Conservation (phyloP, 768 basidiomycete species). For the Boletus eberwhitei region DNA sequence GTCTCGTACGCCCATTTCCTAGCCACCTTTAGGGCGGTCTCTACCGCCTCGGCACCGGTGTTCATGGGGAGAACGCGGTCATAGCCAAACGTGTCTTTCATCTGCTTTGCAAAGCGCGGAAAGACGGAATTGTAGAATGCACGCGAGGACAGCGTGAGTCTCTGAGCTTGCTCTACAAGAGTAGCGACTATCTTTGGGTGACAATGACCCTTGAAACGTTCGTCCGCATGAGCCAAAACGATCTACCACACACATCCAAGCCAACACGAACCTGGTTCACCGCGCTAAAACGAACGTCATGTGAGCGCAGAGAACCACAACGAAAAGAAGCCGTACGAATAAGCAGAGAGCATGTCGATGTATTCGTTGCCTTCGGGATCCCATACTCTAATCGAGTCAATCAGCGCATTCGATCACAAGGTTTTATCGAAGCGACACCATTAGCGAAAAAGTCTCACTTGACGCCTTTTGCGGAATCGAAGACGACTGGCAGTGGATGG, state of each 20-base stretch:
- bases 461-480: slow-evolving; percentile 85
- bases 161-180: slow-evolving; percentile 80
- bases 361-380: slow-evolving; percentile 94
- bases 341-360: slow-evolving; percentile 97
- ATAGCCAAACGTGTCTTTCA: slow-evolving; percentile 83
- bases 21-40: slow-evolving; percentile 93
- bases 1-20: slow-evolving; percentile 98
- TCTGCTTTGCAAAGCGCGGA: slow-evolving; percentile 81
- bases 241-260: slow-evolving; percentile 6
- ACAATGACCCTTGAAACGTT: slow-evolving; percentile 71
- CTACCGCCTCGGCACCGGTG: slow-evolving; percentile 97
- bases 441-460: slow-evolving; percentile 62
- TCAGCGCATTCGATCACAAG: background rate
- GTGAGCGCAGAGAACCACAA: slow-evolving; percentile 3
- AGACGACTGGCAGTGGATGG: slow-evolving; percentile 92
- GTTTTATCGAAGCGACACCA: background rate
- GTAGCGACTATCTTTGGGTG: slow-evolving; percentile 84
- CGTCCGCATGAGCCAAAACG: slow-evolving; percentile 12
- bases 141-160: slow-evolving; percentile 88
- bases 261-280: slow-evolving; percentile 72
- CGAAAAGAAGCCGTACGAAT: slow-evolving; percentile 62
- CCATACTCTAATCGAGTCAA: slow-evolving; percentile 58
- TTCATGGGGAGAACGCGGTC: slow-evolving; percentile 99
- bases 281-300: slow-evolving; percentile 45
- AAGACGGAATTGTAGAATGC: slow-evolving; percentile 96